Evolutionary conservation across 176 grass and related monocot species (phyloP), one percentile per base, ranked within the genome.

Genomic region (Alopecurus myosuroides): DNA sequence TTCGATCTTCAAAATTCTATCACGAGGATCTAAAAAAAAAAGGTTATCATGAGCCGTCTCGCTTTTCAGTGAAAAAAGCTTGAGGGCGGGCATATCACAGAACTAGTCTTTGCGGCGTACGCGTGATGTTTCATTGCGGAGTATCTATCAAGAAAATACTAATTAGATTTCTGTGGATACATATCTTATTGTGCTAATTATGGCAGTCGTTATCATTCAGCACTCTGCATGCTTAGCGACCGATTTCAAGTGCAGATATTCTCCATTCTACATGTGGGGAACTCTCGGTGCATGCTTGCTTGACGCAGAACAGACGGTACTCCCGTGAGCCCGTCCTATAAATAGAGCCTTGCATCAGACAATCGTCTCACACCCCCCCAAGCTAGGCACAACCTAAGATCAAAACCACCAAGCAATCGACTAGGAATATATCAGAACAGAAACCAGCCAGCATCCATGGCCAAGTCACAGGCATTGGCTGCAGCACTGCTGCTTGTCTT

Each of bases 291-390:
- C n/a, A n/a, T n/a, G n/a, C n/a, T n/a, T n/a, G n/a, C n/a, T n/a
- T n/a, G n/a, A n/a, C n/a, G n/a, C n/a, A n/a, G n/a, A n/a, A n/a
- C n/a, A n/a, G n/a, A n/a, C n/a, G n/a, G n/a, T n/a, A n/a, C n/a
- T n/a, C n/a, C n/a, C n/a, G n/a, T 73, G 14, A 72, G 19, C 22
- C 6, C n/a, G n/a, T n/a, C 5, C 56, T 85, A 80, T 89, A 85
- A 80, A 85, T 89, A 89, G n/a, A 18, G 33, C 68, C n/a, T 10
- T 10, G 30, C 56, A 55, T 28, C 17, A 37, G 30, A 48, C 74
- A 7, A 3, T n/a, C 81, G n/a, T 58, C 29, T 30, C 67, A 75
- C 68, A 67, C 56, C 74, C 4, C 17, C 15, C 23, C 14, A 44
- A 62, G 34, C 44, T 39, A 34, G 31, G 42, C 10, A 9, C 4